These are phyloP conservation scores for Agaricales sp. DNA, from an alignment of 1,284 basidiomycete species.

Conservation along the genomic window DNA sequence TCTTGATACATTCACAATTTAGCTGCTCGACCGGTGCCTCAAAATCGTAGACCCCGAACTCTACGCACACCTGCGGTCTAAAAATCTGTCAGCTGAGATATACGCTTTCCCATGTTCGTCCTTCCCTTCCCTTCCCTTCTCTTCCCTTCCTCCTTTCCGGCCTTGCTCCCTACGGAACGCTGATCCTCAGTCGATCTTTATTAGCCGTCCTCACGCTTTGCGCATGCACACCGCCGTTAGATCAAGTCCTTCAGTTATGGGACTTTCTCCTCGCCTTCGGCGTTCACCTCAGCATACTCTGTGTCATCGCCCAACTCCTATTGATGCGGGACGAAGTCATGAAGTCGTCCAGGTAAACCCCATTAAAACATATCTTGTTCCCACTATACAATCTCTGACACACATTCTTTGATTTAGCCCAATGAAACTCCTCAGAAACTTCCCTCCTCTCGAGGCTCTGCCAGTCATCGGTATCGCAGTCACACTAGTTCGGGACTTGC, in stretches of 20 bases:
- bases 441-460: constrained; percentile 83
- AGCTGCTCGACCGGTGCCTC: constrained; percentile 89
- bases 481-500: constrained; percentile 85
- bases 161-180: no score
- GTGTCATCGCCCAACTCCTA: constrained; percentile 89
- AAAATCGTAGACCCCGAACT: constrained; percentile 86
- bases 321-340: constrained; percentile 88
- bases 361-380: constrained; percentile 2
- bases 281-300: constrained; percentile 91
- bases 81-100: constrained; percentile 94
- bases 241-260: constrained; percentile 92
- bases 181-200: no score
- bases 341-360: constrained; percentile 64
- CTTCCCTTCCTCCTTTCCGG: constrained; percentile 5
- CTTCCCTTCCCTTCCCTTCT: constrained; percentile 2
- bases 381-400: constrained; percentile 2
- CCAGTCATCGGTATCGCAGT: constrained; percentile 89
- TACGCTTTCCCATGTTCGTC: constrained; percentile 92
- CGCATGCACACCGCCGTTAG: constrained; percentile 92
- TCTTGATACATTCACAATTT: constrained; percentile 4
- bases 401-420: constrained; percentile 44
- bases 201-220: constrained; percentile 89
- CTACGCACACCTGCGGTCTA: constrained; percentile 72
- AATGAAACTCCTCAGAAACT: constrained; percentile 91
- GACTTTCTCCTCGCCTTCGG: constrained; percentile 96